phyloP scores from a whole-genome alignment of 345 rosid genomes.

The Eucalyptus regnans region DNA sequence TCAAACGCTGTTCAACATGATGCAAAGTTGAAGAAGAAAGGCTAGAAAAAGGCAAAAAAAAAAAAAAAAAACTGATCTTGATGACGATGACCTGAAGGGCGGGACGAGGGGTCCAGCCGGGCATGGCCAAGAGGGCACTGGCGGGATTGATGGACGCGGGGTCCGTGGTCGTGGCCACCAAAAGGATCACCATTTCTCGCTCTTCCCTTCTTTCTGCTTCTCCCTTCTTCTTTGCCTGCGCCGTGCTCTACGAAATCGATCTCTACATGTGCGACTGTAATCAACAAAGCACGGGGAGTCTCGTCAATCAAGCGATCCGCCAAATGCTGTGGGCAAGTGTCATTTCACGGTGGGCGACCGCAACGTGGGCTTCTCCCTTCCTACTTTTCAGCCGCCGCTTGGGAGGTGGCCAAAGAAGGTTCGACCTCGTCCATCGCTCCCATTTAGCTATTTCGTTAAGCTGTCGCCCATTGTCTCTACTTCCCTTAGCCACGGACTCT shows the following conservation, averaged over 20 bases:
- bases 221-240: background rate
- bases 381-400: background rate
- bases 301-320: background rate
- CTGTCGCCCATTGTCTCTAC: no score
- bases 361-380: background rate
- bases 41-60: background rate
- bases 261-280: background rate
- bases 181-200: conserved; percentile 51
- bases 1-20: background rate
- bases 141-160: conserved; percentile 96
- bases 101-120: conserved; percentile 51
- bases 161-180: conserved; percentile 71
- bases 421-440: background rate
- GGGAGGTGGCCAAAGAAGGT: background rate
- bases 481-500: no score
- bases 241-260: background rate
- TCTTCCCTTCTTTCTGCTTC: background rate
- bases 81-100: conserved; percentile 26
- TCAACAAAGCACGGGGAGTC: background rate
- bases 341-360: background rate
- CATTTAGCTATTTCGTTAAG: no score
- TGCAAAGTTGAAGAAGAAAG: background rate
- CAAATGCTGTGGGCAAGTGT: background rate
- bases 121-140: conserved; percentile 51
- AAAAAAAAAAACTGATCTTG: background rate